Evolutionary conservation across 2,329 filamentous ascomycete species (phyloP).

Genomic region (Rasamsonia emersonii): DNA sequence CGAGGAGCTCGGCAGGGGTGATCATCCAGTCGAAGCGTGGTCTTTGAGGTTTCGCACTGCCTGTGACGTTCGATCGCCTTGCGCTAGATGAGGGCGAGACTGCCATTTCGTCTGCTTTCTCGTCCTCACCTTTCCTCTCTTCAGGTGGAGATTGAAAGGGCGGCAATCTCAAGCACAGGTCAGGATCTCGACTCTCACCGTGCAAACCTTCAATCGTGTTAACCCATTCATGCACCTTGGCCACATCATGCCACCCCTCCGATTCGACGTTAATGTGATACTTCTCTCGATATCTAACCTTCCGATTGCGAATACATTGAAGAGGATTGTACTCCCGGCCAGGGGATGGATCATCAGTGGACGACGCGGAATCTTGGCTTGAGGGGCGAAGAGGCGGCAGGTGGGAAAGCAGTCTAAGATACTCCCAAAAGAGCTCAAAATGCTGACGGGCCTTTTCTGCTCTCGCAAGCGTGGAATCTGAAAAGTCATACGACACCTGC

Average conservation of each 20-base stretch:
- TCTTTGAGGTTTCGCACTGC: conserved; percentile 54
- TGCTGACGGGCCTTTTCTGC: conserved; percentile 77
- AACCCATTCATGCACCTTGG: conserved; percentile 67
- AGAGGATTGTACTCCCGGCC: conserved; percentile 81
- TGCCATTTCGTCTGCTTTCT: conserved; percentile 18
- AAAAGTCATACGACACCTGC: conserved; percentile 47
- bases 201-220: conserved; percentile 53
- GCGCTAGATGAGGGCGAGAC: conserved; percentile 33
- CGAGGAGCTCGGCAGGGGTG: conserved; percentile 74
- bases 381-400: conserved; percentile 57
- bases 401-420: conserved; percentile 68
- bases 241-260: conserved; percentile 68
- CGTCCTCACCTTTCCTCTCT: conserved; percentile 9
- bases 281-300: conserved; percentile 70
- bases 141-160: conserved; percentile 24
- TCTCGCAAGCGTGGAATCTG: conserved; percentile 68
- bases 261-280: conserved; percentile 63
- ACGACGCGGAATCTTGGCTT: conserved; percentile 7
- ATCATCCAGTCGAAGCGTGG: conserved; percentile 79
- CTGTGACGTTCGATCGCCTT: conserved; percentile 33
- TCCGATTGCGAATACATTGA: conserved; percentile 85
- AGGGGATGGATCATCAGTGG: conserved; percentile 32
- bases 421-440: conserved; percentile 78
- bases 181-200: conserved; percentile 36
- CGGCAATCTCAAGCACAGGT: conserved; percentile 38